Conservation (phyloP, 2,329 filamentous ascomycete species). For the Fulvia fulva region DNA sequence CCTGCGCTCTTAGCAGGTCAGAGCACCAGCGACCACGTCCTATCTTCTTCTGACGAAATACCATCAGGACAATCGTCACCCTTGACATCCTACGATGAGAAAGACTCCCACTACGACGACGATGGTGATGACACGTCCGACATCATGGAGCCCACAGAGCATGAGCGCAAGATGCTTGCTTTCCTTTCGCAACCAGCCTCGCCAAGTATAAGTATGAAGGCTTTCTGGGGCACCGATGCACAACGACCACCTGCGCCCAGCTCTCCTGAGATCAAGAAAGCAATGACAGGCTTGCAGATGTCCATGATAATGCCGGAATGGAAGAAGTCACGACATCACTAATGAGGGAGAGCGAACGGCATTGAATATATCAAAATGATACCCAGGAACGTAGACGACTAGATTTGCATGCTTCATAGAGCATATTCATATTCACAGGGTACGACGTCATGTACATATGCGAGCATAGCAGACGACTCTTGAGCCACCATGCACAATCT, state of each 20-base stretch:
- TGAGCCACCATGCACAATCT: not conserved
- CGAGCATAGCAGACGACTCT: not conserved
- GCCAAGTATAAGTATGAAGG: slow-evolving; percentile 21
- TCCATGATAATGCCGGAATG: slow-evolving; percentile 9
- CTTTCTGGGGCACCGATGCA: slow-evolving; percentile 11
- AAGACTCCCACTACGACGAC: slow-evolving; percentile 14
- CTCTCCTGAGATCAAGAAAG: slow-evolving; percentile 13
- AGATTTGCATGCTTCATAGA: not conserved
- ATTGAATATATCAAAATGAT: not conserved
- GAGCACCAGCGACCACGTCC: slow-evolving; percentile 2
- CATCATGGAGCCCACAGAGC: not conserved
- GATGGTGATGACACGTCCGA: not conserved
- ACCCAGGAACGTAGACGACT: not conserved
- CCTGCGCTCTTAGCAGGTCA: not conserved
- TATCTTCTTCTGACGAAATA: slow-evolving; percentile 22
- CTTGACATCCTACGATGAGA: slow-evolving; percentile 20
- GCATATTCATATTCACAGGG: not conserved
- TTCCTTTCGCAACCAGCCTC: slow-evolving; percentile 22
- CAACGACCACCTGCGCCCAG: slow-evolving; percentile 4
- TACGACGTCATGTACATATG: not conserved
- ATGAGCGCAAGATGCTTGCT: slow-evolving; percentile 11
- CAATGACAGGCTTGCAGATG: slow-evolving; percentile 18
- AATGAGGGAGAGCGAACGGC: not conserved
- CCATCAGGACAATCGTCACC: slow-evolving; percentile 22
- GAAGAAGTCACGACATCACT: not conserved